A percentile compares a stretch with the other conserved stretches of the same genome.
Conservation (phyloP, 108 stramenopile species). For the Aurantiochytrium sp. region DNA sequence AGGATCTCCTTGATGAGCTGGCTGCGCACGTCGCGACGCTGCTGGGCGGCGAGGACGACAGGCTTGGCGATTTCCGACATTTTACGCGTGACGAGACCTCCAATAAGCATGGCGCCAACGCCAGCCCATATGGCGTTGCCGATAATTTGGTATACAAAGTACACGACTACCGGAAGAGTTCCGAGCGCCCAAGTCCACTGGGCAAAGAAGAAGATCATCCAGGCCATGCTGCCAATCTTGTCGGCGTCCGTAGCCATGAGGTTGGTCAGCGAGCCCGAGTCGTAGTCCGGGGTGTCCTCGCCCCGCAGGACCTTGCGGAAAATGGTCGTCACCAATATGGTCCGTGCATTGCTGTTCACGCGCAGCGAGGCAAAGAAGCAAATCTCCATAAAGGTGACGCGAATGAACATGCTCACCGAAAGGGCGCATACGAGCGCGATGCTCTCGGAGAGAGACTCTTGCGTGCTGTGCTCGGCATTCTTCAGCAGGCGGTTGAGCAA, state of each 20-base stretch:
- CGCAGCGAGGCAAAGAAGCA: conserved; percentile 17
- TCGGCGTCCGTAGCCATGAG: conserved; percentile 33
- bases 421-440: background rate
- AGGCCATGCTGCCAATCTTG: background rate
- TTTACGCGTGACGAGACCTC: background rate
- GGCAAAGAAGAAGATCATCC: conserved; percentile 20
- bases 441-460: background rate
- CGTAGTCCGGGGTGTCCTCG: background rate
- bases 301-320: background rate
- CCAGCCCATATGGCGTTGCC: background rate
- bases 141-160: background rate
- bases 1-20: conserved; percentile 11
- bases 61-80: background rate
- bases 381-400: conserved; percentile 27
- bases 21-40: background rate
- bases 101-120: background rate
- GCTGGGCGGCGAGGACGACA: background rate
- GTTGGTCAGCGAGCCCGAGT: conserved; percentile 23
- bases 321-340: background rate
- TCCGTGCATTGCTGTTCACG: conserved; percentile 2
- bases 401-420: conserved; percentile 12
- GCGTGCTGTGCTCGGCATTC: background rate
- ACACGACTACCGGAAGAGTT: background rate
- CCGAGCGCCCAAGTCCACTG: conserved; percentile 23
- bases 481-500: background rate